Evolutionary conservation across 1,139 yeast genomes (phyloP).

Genomic region (Entelexis sorbosivorans): DNA sequence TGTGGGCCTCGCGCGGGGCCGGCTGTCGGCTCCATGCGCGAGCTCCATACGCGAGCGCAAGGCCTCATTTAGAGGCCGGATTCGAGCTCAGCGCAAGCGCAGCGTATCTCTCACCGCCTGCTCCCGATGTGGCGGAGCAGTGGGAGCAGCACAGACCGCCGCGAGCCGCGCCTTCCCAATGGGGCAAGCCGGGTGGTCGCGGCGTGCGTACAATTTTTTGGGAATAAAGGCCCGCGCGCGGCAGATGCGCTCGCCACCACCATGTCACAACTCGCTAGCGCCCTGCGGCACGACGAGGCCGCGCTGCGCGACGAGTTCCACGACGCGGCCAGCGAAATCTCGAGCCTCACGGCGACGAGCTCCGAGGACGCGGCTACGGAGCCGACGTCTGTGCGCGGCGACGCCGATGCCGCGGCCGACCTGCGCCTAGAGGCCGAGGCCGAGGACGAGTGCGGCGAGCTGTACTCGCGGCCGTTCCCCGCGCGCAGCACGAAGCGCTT

Average conservation of each 20-base stretch:
- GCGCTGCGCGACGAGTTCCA: neutral
- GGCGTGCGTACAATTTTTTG: neutral
- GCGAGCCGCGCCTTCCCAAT: neutral
- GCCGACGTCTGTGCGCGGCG: neutral
- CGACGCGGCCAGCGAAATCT: neutral
- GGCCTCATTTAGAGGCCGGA: too few species aligned
- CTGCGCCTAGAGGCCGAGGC: constrained; percentile 1
- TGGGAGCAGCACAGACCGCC: constrained; percentile 1
- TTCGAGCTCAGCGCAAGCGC: too few species aligned
- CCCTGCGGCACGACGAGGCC: too few species aligned
- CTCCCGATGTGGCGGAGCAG: neutral
- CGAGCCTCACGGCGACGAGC: neutral
- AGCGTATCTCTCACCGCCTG: neutral
- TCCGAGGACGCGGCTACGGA: neutral
- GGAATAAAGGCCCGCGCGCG: neutral
- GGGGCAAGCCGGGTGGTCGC: neutral
- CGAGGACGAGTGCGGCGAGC: constrained; percentile 3
- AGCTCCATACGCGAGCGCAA: too few species aligned
- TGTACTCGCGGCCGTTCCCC: neutral
- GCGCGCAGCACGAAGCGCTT: constrained; percentile 13
- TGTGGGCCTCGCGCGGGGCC: too few species aligned
- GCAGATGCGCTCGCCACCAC: neutral
- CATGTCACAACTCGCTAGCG: neutral
- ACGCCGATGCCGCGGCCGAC: neutral
- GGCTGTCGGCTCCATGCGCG: too few species aligned